Evolutionary conservation across 1,284 basidiomycete species (phyloP).

Genomic region (Leccinum huronense): DNA sequence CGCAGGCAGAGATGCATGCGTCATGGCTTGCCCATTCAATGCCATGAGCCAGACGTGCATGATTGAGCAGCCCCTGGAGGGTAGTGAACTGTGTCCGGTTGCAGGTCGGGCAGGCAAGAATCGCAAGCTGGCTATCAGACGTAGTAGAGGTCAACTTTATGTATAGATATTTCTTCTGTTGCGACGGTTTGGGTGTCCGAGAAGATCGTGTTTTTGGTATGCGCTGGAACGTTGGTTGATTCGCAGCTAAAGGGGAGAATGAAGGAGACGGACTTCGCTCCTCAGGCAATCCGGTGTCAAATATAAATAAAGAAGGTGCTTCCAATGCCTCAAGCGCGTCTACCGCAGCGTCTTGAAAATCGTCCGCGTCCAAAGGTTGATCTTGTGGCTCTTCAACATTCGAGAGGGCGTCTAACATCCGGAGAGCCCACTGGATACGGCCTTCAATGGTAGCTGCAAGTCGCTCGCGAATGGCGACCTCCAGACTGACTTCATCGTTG

Average conservation of each 20-base stretch:
- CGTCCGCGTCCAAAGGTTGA: slow-evolving; percentile 23
- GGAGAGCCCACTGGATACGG: slow-evolving; percentile 64
- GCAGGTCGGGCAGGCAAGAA: slow-evolving; percentile 62
- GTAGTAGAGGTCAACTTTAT: slow-evolving; percentile 38
- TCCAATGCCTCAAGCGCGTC: slow-evolving; percentile 58
- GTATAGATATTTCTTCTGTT: slow-evolving; percentile 46
- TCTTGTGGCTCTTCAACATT: slow-evolving; percentile 18
- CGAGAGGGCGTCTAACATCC: slow-evolving; percentile 53
- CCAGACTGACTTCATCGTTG: slow-evolving; percentile 57
- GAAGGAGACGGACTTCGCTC: slow-evolving; percentile 27
- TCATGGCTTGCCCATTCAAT: slow-evolving; percentile 74
- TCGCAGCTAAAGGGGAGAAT: slow-evolving; percentile 20
- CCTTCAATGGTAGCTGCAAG: slow-evolving; percentile 56
- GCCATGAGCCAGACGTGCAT: slow-evolving; percentile 64
- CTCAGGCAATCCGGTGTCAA: slow-evolving; percentile 38
- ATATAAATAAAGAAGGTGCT: slow-evolving; percentile 49
- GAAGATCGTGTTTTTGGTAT: slow-evolving; percentile 38
- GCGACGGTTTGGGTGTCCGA: slow-evolving; percentile 34
- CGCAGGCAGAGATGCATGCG: slow-evolving; percentile 67
- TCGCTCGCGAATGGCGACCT: slow-evolving; percentile 58
- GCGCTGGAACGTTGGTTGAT: slow-evolving; percentile 22
- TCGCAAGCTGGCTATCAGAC: slow-evolving; percentile 38
- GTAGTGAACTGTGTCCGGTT: slow-evolving; percentile 62
- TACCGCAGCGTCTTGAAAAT: slow-evolving; percentile 53
- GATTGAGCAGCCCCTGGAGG: slow-evolving; percentile 75